Conservation (phyloP, 2,329 filamentous ascomycete genomes). For the Sporothrix dimorphospora region DNA sequence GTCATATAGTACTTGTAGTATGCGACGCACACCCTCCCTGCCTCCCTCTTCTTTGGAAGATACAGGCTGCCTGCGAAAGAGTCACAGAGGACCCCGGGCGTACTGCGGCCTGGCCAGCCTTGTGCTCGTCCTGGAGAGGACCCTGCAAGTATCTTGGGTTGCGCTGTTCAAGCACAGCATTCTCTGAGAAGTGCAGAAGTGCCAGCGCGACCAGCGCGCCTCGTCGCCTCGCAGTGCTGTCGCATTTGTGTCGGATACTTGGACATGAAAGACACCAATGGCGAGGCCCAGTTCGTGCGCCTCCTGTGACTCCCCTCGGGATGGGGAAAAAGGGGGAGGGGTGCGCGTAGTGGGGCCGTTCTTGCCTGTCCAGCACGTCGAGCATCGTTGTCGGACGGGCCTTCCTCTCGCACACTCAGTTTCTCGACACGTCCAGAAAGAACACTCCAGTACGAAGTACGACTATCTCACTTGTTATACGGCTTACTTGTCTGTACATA, state of each 20-base stretch:
- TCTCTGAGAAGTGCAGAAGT: neutral
- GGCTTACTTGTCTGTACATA: neutral
- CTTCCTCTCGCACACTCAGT: neutral
- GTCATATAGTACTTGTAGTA: neutral
- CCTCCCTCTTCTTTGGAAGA: neutral
- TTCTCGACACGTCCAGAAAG: neutral
- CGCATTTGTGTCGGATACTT: neutral
- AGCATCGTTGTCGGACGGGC: neutral
- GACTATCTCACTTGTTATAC: neutral
- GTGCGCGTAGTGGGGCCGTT: neutral
- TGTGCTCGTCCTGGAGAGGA: neutral
- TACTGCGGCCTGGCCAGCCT: neutral
- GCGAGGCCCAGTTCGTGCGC: neutral
- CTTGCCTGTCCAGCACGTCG: neutral
- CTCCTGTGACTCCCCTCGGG: slow-evolving; percentile 18
- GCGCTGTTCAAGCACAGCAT: too few relatives aligned
- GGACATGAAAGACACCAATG: neutral
- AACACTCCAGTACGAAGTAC: neutral
- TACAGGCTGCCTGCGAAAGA: neutral
- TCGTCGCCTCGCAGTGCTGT: neutral
- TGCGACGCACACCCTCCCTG: neutral
- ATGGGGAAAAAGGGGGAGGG: neutral
- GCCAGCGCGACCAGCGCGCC: neutral
- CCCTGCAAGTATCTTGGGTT: too few relatives aligned
- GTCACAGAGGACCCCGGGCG: neutral